Conservation (phyloP, 495 filamentous ascomycete genomes). For the Penicillium robsamsonii region DNA sequence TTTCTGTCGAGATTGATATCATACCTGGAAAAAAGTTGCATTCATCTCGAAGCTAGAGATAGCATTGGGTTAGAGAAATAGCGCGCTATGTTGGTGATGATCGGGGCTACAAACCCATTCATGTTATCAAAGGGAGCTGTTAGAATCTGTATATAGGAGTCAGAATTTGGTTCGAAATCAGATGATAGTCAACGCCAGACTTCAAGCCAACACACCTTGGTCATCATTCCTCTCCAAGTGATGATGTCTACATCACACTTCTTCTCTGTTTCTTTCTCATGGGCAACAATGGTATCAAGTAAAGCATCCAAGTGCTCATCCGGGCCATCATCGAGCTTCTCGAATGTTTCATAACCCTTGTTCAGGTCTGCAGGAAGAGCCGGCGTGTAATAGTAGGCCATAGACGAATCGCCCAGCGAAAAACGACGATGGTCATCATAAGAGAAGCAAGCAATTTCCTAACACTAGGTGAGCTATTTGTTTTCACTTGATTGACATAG, state of each 20-base stretch:
- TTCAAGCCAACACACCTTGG: constrained; percentile 61
- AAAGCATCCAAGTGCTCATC: constrained; percentile 90
- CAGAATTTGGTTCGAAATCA: background rate
- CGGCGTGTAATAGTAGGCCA: constrained; percentile 87
- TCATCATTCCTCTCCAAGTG: constrained; percentile 99
- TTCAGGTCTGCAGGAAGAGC: constrained; percentile 68
- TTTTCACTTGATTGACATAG: background rate
- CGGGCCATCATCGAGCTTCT: constrained; percentile 72
- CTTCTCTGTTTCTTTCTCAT: constrained; percentile 65
- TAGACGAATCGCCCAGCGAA: constrained; percentile 68
- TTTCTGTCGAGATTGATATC: constrained; percentile 19
- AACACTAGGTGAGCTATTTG: background rate
- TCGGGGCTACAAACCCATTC: constrained; percentile 59
- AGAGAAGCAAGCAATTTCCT: constrained; percentile 90
- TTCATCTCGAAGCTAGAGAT: constrained; percentile 86
- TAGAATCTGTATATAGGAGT: constrained; percentile 62
- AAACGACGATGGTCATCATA: constrained; percentile 81
- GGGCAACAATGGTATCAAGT: constrained; percentile 67
- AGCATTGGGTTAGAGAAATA: constrained; percentile 8
- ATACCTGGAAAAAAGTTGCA: constrained; percentile 83
- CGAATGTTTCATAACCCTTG: constrained; percentile 76
- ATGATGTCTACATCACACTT: constrained; percentile 75
- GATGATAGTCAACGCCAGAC: background rate
- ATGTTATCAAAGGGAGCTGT: constrained; percentile 75
- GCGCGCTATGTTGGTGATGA: background rate